A percentile compares a stretch with the other conserved stretches of the same genome.
These are phyloP conservation scores for Acanthamoeba royreba DNA, from an alignment of 208 protist genomes.

Conservation along the genomic window DNA sequence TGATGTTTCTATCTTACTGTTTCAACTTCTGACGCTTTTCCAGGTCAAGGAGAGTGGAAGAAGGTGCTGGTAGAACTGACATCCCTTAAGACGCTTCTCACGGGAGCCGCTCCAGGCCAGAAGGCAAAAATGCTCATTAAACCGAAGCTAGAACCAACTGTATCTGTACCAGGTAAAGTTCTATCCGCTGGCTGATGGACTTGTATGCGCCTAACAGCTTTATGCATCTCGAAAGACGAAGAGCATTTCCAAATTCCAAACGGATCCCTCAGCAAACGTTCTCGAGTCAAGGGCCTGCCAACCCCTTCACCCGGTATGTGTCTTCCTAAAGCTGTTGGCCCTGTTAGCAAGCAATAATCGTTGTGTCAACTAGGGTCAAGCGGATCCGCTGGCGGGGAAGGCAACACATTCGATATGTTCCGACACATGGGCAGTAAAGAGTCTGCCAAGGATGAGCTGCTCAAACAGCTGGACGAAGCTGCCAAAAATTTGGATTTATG, in stretches of 20 bases:
- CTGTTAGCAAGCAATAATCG: neutral
- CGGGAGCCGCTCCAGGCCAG: neutral
- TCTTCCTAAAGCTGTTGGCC: neutral
- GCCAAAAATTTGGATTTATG: neutral
- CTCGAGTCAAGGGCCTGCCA: neutral
- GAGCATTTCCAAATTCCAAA: neutral
- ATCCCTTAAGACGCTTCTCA: constrained; percentile 36
- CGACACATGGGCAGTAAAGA: neutral
- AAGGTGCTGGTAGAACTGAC: constrained; percentile 24
- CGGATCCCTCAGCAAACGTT: neutral
- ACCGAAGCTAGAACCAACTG: constrained; percentile 6
- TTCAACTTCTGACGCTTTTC: neutral
- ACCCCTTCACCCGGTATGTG: neutral
- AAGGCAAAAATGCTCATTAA: constrained; percentile 25
- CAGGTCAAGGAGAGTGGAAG: constrained; percentile 36
- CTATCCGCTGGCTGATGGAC: neutral
- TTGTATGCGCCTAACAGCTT: too few species aligned
- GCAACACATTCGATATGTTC: constrained; percentile 45
- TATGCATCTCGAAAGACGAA: too few species aligned
- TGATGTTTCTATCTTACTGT: neutral
- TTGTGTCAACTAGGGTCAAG: neutral
- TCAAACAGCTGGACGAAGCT: constrained; percentile 33
- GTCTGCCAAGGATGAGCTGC: constrained; percentile 21
- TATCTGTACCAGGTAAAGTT: too few species aligned
- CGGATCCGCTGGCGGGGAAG: neutral